Base-by-base conservation (phyloP, 2,329 filamentous ascomycete species). In the Venturia effusa region DNA sequence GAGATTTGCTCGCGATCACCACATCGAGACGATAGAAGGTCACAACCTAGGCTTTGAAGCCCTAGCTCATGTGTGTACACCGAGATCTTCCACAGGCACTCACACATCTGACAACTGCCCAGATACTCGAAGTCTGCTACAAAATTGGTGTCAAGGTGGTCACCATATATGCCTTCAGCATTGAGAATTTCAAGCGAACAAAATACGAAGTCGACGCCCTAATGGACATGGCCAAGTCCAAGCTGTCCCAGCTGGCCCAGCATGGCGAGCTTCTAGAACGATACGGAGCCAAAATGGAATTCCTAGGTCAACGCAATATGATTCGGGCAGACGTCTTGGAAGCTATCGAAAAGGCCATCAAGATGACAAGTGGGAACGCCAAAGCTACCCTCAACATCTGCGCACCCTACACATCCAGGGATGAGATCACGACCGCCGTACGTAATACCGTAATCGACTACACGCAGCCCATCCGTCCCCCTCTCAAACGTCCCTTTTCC, bases 221-320 rank as follows among this genome's bases (percentile, higher is more conserved):
- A 67, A 99, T 99, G 94, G 89, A 96, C 73, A 91, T 99, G 82
- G 93, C 93, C 66, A 97, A 96, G 79, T 86, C 94, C 71, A 97
- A 97, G 78, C 82, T 99, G 32, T 86, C 89, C 66, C 94, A 99
- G 75, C 81, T 99, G 69, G 87, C 90, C 32, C 90, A 96, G 71
- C 94, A 99, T 70, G 94, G 94, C 37, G 92, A 96, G 71, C 81
- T 99, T 32, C 82, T 99, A 43, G 92, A 97, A 71, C 87, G 90
- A 67, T 99, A 97, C 71, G 94, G 93, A 40, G 94, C 93, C 34
- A 84, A 87, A 64, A 87, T 99, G 62, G 86, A 90, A 62, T 85
- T 99, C 22, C 79, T 97, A 32, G 94, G 94, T 30, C 89, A 96
- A 73, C 83, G 89, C 65, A 87, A 92, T 48, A 77, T 97, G 68